Conservation (phyloP, 1,139 yeast species). For the Yamadazyma diddensiae region DNA sequence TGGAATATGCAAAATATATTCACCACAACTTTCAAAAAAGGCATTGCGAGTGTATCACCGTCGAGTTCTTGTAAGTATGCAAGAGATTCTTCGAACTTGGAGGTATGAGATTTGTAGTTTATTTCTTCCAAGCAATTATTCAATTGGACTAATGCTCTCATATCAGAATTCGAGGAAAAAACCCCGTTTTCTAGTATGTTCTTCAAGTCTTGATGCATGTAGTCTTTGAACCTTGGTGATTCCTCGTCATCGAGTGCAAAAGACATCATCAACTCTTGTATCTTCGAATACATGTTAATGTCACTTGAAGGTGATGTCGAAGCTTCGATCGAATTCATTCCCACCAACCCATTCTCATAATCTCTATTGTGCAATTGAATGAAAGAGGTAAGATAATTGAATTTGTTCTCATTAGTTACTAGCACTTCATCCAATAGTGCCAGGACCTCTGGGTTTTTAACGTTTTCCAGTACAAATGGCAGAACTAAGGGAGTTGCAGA, state of each 20-base stretch:
- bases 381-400: background rate
- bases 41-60: background rate
- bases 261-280: background rate
- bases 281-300: background rate
- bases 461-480: too few relatives aligned
- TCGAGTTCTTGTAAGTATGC: too few relatives aligned
- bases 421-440: background rate
- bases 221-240: too few relatives aligned
- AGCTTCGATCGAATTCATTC: too few relatives aligned
- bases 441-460: too few relatives aligned
- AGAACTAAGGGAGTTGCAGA: too few relatives aligned
- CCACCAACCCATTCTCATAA: too few relatives aligned
- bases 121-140: background rate
- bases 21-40: slow-evolving; percentile 3
- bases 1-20: slow-evolving; percentile 7
- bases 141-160: background rate
- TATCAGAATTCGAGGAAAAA: background rate
- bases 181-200: too few relatives aligned
- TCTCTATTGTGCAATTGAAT: background rate
- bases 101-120: too few relatives aligned
- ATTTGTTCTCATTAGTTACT: background rate
- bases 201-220: too few relatives aligned
- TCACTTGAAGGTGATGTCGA: background rate
- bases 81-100: too few relatives aligned
- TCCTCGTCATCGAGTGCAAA: too few relatives aligned